Base-by-base conservation (phyloP, 2,329 filamentous ascomycete genomes). In the Chaetomium globosum region DNA sequence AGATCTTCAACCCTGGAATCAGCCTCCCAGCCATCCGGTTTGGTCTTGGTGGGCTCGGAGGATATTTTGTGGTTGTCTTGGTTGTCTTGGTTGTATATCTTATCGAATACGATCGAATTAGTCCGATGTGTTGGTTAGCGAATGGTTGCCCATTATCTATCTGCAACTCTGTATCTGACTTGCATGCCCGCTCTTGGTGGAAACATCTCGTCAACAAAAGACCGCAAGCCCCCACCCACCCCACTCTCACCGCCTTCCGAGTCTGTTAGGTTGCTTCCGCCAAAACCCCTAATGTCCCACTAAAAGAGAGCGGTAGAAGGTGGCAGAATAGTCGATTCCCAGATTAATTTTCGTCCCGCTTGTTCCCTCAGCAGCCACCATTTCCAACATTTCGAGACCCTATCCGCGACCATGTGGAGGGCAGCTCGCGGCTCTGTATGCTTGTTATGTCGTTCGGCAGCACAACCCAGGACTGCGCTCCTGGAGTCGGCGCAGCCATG, bases 401-500 rank as follows among this genome's bases (percentile, higher is more conserved):
- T n/a, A 67, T 12, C 30, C 49, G 59, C 64, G 31, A 69, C 26
- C 16, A 73, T 73, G 71, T 73, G 68, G 71, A 71, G 67, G 66
- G 68, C 68, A 61, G 68, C 71, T 4, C 65, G 70, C 48, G 71
- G 72, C 23, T 72, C 70, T 36, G 71, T 73, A 23, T 73, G 71
- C 57, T 43, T 73, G 49, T n/a, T 73, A 23, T 73, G 71, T 65
- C 70, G 70, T 52, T 72, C 70, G 63, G 66, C 70, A n/a, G 60
- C 64, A 21, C 43, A 57, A n/a, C 56, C 67, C 52, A 55, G 54
- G 52, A 65, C 23, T 28, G 33, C 68, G 13, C 48, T 66, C n/a
- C 23, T 69, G 12, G 68, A 68, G 31, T 21, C 64, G 26, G 36
- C 36, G 1, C 76, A 74, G 65, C 71, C 77, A 75, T 78, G 74